Evolutionary conservation across 2,329 filamentous ascomycete species (phyloP).

Genomic region (Paecilomyces dactylethromorphus): DNA sequence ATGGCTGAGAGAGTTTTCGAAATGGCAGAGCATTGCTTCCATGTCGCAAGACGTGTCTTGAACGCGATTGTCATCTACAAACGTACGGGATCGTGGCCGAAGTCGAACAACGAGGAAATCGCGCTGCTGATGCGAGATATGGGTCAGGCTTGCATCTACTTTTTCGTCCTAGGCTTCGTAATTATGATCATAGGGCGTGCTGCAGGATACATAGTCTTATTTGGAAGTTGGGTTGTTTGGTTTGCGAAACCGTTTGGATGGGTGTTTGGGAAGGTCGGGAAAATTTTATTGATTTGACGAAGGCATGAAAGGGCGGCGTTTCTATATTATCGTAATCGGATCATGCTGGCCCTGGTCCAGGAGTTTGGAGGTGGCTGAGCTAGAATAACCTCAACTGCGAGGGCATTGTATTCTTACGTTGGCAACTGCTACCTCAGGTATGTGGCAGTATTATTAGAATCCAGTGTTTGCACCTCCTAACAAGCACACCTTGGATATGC

Average conservation of each 20-base stretch:
- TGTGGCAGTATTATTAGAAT: too few species aligned
- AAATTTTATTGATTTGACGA: slow-evolving; percentile 17
- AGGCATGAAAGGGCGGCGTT: background rate
- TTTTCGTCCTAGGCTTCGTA: slow-evolving; percentile 25
- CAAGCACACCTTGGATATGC: too few species aligned
- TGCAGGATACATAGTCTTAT: slow-evolving; percentile 24
- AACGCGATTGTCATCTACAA: slow-evolving; percentile 22
- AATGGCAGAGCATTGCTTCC: slow-evolving; percentile 25
- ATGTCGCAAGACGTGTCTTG: slow-evolving; percentile 18
- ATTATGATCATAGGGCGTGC: slow-evolving; percentile 23
- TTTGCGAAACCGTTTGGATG: slow-evolving; percentile 27
- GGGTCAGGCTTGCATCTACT: slow-evolving; percentile 25
- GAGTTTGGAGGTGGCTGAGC: background rate
- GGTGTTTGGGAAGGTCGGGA: slow-evolving; percentile 20
- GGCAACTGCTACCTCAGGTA: background rate
- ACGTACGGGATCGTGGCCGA: slow-evolving; percentile 24
- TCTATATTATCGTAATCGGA: background rate
- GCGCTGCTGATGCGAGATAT: slow-evolving; percentile 22
- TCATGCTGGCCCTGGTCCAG: background rate
- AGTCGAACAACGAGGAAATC: slow-evolving; percentile 20
- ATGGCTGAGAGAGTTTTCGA: slow-evolving; percentile 17
- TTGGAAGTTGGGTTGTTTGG: slow-evolving; percentile 32
- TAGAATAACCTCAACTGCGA: background rate
- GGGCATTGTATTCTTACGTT: background rate
- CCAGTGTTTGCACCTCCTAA: too few species aligned